Base-by-base conservation (phyloP, 305 asterid species). In the Caryopteris hybrid region DNA sequence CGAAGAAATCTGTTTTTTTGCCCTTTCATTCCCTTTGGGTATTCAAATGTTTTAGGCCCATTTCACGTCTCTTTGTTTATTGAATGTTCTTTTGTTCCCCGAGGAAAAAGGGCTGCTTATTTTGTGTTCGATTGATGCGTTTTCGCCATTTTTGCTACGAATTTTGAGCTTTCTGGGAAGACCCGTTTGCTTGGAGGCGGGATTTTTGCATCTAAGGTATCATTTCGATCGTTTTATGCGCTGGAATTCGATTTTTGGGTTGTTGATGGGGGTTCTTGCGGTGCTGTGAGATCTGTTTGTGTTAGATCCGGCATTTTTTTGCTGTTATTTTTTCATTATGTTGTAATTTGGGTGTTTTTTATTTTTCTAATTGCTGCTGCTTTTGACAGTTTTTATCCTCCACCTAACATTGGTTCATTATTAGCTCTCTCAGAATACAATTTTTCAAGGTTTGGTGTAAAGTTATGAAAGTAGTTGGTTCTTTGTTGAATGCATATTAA, bases 201-300 rank as follows among this genome's bases (percentile, higher is more conserved):
- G 50, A 12, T 63, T 72, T 65, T 66, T 55, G 66, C 46, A 69
- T 66, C 67, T 51, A 76, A 82, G 87, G 86, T 84, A 66, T 63
- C 58, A 64, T 72, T 78, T 73, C 66, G 58, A 57, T 34, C 65
- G 29, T 43, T 65, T 42, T 58, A 7, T 29, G 8, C 10, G 50
- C 17, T 16, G 9, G 61, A 61, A 25, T 17, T 14, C 13, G 6
- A 4, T 36, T 12, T 6, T 56, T 61, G 31, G 43, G 43, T n/a
- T n/a, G n/a, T n/a, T n/a, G n/a, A n/a, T n/a, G n/a, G n/a, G n/a
- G n/a, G n/a, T 61, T 46, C 43, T 38, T 6, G n/a, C 8, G 25
- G 71, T 29, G 71, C 45, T 74, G 58, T 54, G 78, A 71, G 79
- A 82, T 82, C 82, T 82, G 78, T 55, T 52, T 36, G 21, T 70